Evolutionary conservation across 2,329 filamentous ascomycete genomes (phyloP), one percentile per base, ranked within the genome.

Genomic region (Aureobasidium sp.): DNA sequence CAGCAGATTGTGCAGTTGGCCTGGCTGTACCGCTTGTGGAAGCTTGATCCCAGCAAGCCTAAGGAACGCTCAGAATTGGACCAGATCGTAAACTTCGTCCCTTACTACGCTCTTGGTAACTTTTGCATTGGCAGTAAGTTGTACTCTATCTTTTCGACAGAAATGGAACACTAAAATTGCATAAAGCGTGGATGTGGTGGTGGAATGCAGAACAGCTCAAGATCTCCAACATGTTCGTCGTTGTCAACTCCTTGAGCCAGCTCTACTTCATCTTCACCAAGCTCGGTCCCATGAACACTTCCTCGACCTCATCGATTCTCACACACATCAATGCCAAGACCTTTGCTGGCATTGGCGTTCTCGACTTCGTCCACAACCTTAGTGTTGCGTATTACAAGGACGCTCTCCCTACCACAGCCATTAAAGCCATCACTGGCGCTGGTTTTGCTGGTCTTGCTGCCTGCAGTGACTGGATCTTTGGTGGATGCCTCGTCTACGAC

Each of bases 291-390:
- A 82, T 85, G 75, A 77, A 83, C 67, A 78, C 76, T 81, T 78
- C 3, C 77, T 77, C 46, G 12, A 13, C 13, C 5, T 76, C 76
- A 37, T 81, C 79, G n/a, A 70, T 83, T 46, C 78, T 86, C 46
- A 85, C 82, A 0, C 81, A 86, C 68, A 68, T 84, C 56, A 82
- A 84, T 3, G 75, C 80, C 12, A 85, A 84, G 69, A 84, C 82
- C 0, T 85, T 84, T 66, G 82, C 82, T 0, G 83, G 83, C 6
- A 85, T 85, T 62, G 83, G 82, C 26, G 78, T 85, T 1, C 74
- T 86, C 5, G 84, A 86, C 65, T 72, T 85, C 12, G 69, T 86
- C 44, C 83, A 85, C 73, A 86, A 85, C 66, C 79, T 79, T 2
- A 78, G 78, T 0, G 82, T 82, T 0, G 83, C 81, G 1, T 85